Conservation (phyloP, 148 eudicot genomes). For the Fagopyrum homotropicum region DNA sequence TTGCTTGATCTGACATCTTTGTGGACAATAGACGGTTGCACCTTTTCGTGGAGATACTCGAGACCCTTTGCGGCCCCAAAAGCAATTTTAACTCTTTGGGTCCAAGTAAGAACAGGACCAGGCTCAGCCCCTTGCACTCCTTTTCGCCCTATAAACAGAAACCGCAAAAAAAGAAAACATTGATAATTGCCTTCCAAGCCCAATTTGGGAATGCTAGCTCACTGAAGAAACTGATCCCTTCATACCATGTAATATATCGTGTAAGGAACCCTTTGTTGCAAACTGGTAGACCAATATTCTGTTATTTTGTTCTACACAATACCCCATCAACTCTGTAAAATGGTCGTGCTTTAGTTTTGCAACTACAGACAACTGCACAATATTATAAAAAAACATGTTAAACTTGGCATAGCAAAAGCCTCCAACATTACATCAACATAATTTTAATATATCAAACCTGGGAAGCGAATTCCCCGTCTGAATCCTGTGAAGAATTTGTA, state of each 20-base stretch:
- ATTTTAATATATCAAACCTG: slow-evolving; percentile 28
- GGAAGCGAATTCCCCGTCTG: slow-evolving; percentile 59
- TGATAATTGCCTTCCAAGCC: not conserved
- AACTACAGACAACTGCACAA: slow-evolving; percentile 54
- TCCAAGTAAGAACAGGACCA: slow-evolving; percentile 68
- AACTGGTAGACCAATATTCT: slow-evolving; percentile 61
- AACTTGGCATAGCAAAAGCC: not conserved
- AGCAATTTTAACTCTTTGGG: slow-evolving; percentile 64
- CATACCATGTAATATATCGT: slow-evolving; percentile 71
- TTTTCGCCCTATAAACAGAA: slow-evolving; percentile 41
- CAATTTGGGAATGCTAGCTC: not conserved
- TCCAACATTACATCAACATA: not conserved
- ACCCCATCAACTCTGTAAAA: slow-evolving; percentile 54
- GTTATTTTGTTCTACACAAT: slow-evolving; percentile 54
- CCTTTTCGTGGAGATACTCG: slow-evolving; percentile 66
- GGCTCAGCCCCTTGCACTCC: slow-evolving; percentile 83
- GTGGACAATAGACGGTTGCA: slow-evolving; percentile 71
- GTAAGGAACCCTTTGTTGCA: slow-evolving; percentile 73
- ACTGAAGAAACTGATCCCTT: not conserved
- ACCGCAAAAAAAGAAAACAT: not conserved
- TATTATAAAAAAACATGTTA: not conserved
- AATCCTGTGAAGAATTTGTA: slow-evolving; percentile 63
- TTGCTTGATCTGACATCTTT: slow-evolving; percentile 84
- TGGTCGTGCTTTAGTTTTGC: slow-evolving; percentile 74
- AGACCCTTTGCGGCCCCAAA: slow-evolving; percentile 74